These are phyloP conservation scores for Phytophthora palmivora DNA, from an alignment of 352 stramenopile species.

Conservation along the genomic window DNA sequence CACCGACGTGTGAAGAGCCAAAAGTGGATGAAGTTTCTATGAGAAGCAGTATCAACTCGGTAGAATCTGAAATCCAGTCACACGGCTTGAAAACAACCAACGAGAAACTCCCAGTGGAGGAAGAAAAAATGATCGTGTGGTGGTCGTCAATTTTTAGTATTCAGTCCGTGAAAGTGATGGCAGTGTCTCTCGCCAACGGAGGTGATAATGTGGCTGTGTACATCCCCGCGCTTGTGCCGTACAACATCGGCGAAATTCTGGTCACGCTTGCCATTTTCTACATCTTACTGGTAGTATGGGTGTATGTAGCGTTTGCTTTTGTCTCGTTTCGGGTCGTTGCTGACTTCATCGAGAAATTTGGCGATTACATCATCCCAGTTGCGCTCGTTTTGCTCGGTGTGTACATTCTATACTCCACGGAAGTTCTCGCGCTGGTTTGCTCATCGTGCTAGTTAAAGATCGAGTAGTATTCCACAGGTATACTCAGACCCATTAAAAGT, in stretches of 20 bases:
- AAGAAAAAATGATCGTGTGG: not conserved
- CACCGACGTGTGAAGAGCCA: not conserved
- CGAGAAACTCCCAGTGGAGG: not conserved
- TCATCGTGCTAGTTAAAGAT: slow-evolving; percentile 1
- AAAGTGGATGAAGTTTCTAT: too few relatives aligned
- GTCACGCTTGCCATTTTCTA: slow-evolving; percentile 9
- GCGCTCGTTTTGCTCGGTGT: slow-evolving; percentile 2
- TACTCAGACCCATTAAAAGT: too few relatives aligned
- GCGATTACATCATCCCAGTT: slow-evolving; percentile 1
- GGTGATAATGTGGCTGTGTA: slow-evolving; percentile 12
- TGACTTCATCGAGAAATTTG: slow-evolving; percentile 7
- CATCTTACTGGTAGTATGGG: not conserved
- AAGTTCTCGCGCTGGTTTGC: not conserved
- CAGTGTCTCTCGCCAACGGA: slow-evolving; percentile 10
- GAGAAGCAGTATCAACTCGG: too few relatives aligned
- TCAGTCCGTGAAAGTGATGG: slow-evolving; percentile 3
- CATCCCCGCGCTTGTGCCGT: slow-evolving; percentile 1
- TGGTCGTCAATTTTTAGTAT: not conserved
- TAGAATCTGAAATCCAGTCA: too few relatives aligned
- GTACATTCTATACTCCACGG: slow-evolving; percentile 6
- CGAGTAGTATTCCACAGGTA: not conserved
- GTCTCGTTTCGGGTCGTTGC: slow-evolving; percentile 5
- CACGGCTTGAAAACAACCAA: too few relatives aligned
- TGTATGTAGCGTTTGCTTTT: slow-evolving; percentile 4
- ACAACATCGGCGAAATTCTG: not conserved